phyloP scores from a whole-genome alignment of 2,329 filamentous ascomycete genomes.

The Aureobasidium subglaciale region DNA sequence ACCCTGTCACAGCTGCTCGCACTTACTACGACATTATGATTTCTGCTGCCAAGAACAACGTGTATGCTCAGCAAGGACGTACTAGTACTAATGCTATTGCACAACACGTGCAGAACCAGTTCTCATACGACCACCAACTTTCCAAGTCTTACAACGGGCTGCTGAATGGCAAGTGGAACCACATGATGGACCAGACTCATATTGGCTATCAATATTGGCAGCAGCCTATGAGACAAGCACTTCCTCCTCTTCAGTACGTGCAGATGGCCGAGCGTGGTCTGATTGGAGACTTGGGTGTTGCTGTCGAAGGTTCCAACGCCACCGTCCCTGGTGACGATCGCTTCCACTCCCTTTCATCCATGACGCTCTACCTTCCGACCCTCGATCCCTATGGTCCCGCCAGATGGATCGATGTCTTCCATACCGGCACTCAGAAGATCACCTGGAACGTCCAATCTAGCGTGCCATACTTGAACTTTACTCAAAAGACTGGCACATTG shows the following conservation, averaged over 20 bases:
- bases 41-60: conserved; percentile 45
- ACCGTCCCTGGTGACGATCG: conserved; percentile 60
- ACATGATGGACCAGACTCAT: conserved; percentile 53
- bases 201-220: conserved; percentile 40
- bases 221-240: conserved; percentile 63
- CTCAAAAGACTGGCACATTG: conserved; percentile 44
- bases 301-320: conserved; percentile 59
- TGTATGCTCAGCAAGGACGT: conserved; percentile 50
- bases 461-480: conserved; percentile 47
- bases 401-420: conserved; percentile 59
- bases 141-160: conserved; percentile 52
- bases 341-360: conserved; percentile 49
- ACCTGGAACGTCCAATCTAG: conserved; percentile 44
- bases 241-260: conserved; percentile 55
- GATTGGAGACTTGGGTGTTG: conserved; percentile 56
- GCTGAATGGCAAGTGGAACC: conserved; percentile 55
- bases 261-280: conserved; percentile 52
- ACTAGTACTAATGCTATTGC: conserved; percentile 52
- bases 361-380: conserved; percentile 47
- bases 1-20: conserved; percentile 52
- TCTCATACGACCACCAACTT: conserved; percentile 51
- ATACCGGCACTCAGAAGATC: conserved; percentile 48
- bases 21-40: conserved; percentile 51
- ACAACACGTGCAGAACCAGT: conserved; percentile 45
- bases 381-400: conserved; percentile 53